Conservation (phyloP, 768 basidiomycete species). For the Rhodotorula graminis region DNA sequence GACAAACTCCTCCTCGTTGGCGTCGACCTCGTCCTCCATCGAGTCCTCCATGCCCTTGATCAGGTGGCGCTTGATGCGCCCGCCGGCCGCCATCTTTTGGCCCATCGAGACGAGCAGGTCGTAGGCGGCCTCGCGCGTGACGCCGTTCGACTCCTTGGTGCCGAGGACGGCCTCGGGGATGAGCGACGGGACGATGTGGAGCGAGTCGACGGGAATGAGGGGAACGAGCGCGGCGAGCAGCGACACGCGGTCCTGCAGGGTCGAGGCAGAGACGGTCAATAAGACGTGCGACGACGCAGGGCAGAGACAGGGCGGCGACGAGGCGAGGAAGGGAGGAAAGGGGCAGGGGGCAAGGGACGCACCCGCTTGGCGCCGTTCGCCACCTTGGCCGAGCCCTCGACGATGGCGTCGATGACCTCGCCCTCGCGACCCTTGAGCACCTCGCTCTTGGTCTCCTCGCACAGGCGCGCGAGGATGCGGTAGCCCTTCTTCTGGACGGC, state of each 20-base stretch:
- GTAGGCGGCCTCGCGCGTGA: slow-evolving; percentile 80
- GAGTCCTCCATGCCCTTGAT: slow-evolving; percentile 70
- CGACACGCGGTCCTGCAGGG: slow-evolving; percentile 70
- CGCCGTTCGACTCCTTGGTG: slow-evolving; percentile 95
- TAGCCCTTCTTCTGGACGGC: slow-evolving; percentile 94
- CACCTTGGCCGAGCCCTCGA: slow-evolving; percentile 62
- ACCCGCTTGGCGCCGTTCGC: slow-evolving; percentile 84
- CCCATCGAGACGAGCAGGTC: slow-evolving; percentile 88
- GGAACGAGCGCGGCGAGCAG: slow-evolving; percentile 67
- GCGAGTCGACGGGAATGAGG: slow-evolving; percentile 60
- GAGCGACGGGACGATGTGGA: slow-evolving; percentile 80
- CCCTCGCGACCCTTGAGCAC: slow-evolving; percentile 56
- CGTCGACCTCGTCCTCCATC: slow-evolving; percentile 56
- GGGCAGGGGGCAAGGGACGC: not conserved
- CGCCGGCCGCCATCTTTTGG: slow-evolving; percentile 80
- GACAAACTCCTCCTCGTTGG: slow-evolving; percentile 68
- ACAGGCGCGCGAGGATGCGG: slow-evolving; percentile 70
- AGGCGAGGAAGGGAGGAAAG: not conserved
- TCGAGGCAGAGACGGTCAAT: no score
- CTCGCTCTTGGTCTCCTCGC: slow-evolving; percentile 51
- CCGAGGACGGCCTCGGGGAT: slow-evolving; percentile 91
- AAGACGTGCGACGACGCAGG: no score
- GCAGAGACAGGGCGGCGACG: no score
- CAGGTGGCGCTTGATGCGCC: slow-evolving; percentile 68
- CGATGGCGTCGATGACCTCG: slow-evolving; percentile 60